These are phyloP conservation scores for Microcos paniculata DNA, from an alignment of 345 rosid species.

Conservation along the genomic window DNA sequence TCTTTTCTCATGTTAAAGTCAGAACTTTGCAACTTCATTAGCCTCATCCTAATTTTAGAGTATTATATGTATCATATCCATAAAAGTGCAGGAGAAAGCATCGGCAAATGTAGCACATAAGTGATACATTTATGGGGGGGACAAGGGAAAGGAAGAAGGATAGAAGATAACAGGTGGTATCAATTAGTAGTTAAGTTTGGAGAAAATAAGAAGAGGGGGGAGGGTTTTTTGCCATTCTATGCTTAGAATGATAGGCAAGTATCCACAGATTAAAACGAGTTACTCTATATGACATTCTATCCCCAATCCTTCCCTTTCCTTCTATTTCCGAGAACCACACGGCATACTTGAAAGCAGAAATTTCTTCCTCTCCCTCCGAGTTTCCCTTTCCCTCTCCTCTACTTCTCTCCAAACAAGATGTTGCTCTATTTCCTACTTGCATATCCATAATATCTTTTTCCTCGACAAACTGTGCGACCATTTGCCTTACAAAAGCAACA, in stretches of 20 bases:
- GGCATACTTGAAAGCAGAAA: not conserved
- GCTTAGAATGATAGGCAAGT: not conserved
- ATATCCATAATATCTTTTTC: not conserved
- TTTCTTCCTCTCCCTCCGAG: not conserved
- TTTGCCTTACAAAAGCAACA: not conserved
- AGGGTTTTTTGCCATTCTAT: not conserved
- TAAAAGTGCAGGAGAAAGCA: not conserved
- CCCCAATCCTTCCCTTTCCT: not conserved
- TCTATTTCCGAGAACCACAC: not conserved
- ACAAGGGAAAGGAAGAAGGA: not conserved
- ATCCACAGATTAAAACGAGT: not conserved
- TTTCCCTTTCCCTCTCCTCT: not conserved
- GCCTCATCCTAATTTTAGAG: not conserved
- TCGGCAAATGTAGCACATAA: not conserved
- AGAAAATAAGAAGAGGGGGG: not conserved
- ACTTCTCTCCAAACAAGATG: not conserved
- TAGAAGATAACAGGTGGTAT: not conserved
- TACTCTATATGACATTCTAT: not conserved
- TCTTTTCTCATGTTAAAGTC: not conserved
- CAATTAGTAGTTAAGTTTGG: not conserved
- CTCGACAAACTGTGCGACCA: not conserved
- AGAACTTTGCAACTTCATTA: not conserved
- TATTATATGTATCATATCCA: not conserved
- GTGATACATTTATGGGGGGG: not conserved
- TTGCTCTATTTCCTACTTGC: not conserved